Conservation (phyloP, 495 filamentous ascomycete species). For the Xylaria venustula region DNA sequence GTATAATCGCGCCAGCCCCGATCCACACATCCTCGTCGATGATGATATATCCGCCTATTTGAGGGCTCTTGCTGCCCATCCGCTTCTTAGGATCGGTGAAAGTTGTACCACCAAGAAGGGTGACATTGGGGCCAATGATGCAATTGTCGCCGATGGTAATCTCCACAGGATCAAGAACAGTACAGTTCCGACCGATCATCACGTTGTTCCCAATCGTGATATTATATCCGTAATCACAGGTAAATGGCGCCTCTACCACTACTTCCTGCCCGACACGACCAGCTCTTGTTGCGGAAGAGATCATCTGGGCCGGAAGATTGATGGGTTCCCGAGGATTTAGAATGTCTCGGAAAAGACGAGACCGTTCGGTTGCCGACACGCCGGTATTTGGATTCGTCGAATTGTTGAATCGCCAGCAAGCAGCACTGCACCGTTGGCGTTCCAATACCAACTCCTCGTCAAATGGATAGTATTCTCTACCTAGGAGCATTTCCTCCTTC, state of each 20-base stretch:
- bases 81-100: conserved; percentile 73
- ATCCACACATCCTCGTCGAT: conserved; percentile 89
- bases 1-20: conserved; percentile 79
- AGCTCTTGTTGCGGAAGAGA: conserved; percentile 47
- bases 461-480: conserved; percentile 76
- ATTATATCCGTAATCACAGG: conserved; percentile 95
- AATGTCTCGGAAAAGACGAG: conserved; percentile 76
- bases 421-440: conserved; percentile 79
- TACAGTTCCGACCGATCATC: conserved; percentile 80
- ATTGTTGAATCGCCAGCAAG: conserved; percentile 87
- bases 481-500: conserved; percentile 91
- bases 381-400: conserved; percentile 75
- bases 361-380: conserved; percentile 74
- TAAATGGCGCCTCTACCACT: conserved; percentile 85
- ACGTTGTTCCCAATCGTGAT: conserved; percentile 85
- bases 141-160: conserved; percentile 76
- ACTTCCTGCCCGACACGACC: conserved; percentile 76
- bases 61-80: conserved; percentile 70
- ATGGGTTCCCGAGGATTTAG: conserved; percentile 51
- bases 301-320: conserved; percentile 43
- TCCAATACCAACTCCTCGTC: conserved; percentile 79
- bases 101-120: conserved; percentile 74
- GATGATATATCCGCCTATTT: conserved; percentile 67
- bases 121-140: conserved; percentile 84
- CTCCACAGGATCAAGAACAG: conserved; percentile 75